Evolutionary conservation across 2,329 filamentous ascomycete genomes (phyloP).

Genomic region (Botrytis paeoniae): DNA sequence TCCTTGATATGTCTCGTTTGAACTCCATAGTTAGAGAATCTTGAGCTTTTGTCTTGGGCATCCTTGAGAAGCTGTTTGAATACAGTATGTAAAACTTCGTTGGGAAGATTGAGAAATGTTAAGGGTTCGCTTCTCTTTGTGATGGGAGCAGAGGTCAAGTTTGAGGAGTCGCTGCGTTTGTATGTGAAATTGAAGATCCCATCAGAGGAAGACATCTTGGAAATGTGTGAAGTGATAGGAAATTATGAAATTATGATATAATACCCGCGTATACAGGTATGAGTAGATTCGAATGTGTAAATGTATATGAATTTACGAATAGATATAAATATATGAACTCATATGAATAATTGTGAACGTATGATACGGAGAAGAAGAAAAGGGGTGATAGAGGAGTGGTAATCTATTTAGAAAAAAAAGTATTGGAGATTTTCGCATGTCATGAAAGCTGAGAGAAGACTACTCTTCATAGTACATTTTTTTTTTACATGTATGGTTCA

Average conservation of each 20-base stretch:
- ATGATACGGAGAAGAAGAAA: neutral
- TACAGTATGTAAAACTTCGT: neutral
- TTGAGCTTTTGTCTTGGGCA: neutral
- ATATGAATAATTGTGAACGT: neutral
- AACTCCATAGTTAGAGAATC: neutral
- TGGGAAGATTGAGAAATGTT: neutral
- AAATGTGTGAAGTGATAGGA: neutral
- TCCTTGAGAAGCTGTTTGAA: neutral
- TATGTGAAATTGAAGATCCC: neutral
- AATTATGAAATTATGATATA: neutral
- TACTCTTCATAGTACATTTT: neutral
- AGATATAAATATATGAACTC: neutral
- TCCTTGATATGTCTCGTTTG: neutral
- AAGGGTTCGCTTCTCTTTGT: neutral
- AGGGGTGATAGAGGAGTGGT: neutral
- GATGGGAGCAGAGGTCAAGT: neutral
- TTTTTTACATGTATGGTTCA: neutral
- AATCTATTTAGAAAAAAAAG: neutral
- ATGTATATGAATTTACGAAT: neutral
- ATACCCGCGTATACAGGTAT: neutral
- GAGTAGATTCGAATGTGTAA: neutral
- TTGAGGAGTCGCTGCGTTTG: neutral
- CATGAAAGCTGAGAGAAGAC: neutral
- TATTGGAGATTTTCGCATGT: neutral
- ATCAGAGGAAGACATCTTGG: neutral